These are phyloP conservation scores for Epichloe baconii DNA, from an alignment of 2,329 filamentous ascomycete genomes.

Conservation along the genomic window DNA sequence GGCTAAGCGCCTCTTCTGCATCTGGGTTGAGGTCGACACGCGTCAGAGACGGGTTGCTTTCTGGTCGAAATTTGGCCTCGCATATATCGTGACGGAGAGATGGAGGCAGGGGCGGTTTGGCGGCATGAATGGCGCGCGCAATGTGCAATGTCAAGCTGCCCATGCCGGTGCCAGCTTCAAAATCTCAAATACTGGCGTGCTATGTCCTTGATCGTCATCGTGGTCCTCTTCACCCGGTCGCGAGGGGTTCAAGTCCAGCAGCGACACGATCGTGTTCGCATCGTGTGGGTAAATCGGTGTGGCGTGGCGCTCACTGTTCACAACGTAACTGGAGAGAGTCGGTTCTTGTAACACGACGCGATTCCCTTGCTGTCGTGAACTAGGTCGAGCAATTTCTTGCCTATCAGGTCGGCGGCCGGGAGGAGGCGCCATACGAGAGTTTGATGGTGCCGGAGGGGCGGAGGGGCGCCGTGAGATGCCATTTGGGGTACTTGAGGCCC, in stretches of 20 bases:
- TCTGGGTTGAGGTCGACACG: slow-evolving; percentile 17
- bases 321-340: slow-evolving; percentile 61
- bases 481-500: slow-evolving; percentile 21
- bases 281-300: slow-evolving; percentile 66
- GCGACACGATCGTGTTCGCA: slow-evolving; percentile 59
- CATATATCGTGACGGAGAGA: slow-evolving; percentile 22
- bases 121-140: slow-evolving; percentile 61
- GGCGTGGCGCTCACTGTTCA: slow-evolving; percentile 53
- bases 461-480: slow-evolving; percentile 25
- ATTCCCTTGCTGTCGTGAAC: slow-evolving; percentile 36
- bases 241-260: slow-evolving; percentile 59
- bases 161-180: slow-evolving; percentile 82
- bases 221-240: slow-evolving; percentile 22
- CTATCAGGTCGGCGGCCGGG: slow-evolving; percentile 46
- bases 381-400: slow-evolving; percentile 44
- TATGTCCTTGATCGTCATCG: slow-evolving; percentile 13
- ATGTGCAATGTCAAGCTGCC: slow-evolving; percentile 66
- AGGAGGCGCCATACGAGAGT: slow-evolving; percentile 34
- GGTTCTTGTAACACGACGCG: slow-evolving; percentile 48
- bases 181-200: slow-evolving; percentile 49
- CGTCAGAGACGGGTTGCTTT: slow-evolving; percentile 6
- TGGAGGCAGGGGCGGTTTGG: slow-evolving; percentile 42
- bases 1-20: slow-evolving; percentile 23
- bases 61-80: slow-evolving; percentile 11
- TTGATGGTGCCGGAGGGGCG: slow-evolving; percentile 17